phyloP scores from a whole-genome alignment of 1,284 basidiomycete species.

The Ceratobasidium sp. region DNA sequence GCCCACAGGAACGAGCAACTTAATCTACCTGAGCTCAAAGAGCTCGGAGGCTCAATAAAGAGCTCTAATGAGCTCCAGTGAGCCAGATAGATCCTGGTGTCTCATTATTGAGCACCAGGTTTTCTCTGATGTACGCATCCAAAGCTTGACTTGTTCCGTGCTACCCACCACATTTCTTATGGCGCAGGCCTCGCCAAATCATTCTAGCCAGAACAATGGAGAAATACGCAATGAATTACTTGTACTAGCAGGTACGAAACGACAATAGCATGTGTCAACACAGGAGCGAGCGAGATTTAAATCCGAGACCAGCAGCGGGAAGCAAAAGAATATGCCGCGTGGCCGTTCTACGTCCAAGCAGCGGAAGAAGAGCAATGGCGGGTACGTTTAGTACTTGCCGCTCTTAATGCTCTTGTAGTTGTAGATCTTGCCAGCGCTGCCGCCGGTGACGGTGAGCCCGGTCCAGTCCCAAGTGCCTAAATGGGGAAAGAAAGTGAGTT shows the following conservation, averaged over 20 bases:
- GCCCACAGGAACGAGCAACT: too few relatives aligned
- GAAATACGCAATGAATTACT: background rate
- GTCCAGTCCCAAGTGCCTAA: slow-evolving; percentile 49
- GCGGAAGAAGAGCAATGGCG: too few relatives aligned
- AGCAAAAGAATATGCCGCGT: background rate
- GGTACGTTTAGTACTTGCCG: slow-evolving; percentile 11
- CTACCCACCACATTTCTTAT: too few relatives aligned
- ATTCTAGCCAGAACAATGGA: background rate
- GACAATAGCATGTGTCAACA: background rate
- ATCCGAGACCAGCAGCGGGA: slow-evolving; percentile 7
- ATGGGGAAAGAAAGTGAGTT: background rate
- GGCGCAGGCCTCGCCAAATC: background rate
- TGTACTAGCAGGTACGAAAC: too few relatives aligned
- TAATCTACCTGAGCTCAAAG: too few relatives aligned
- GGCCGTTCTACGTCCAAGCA: slow-evolving; percentile 2
- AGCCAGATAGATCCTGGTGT: too few relatives aligned
- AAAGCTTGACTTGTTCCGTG: background rate
- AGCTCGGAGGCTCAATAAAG: too few relatives aligned
- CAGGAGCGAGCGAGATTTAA: background rate
- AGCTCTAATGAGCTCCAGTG: too few relatives aligned
- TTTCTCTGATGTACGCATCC: too few relatives aligned
- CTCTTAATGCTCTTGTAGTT: slow-evolving; percentile 40
- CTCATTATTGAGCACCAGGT: too few relatives aligned
- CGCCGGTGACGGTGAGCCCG: slow-evolving; percentile 46
- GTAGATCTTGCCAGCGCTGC: slow-evolving; percentile 43